Conservation (phyloP, 805 yeast genomes). For the Wickerhamomyces kurtzmanii region DNA sequence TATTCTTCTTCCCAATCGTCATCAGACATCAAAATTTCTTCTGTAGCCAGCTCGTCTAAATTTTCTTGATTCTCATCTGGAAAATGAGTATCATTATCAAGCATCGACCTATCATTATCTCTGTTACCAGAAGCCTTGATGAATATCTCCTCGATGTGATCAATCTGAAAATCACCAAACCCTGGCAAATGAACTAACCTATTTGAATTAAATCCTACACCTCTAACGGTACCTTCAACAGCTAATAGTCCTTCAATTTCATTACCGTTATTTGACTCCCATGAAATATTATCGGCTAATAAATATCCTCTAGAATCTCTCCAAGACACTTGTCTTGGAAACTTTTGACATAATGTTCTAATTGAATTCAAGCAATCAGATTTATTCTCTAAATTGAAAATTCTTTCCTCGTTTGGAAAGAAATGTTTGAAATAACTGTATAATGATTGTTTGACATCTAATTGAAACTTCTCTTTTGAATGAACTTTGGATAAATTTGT, state of each 20-base stretch:
- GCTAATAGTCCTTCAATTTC: conserved; percentile 32
- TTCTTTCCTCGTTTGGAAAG: conserved; percentile 71
- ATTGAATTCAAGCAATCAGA: conserved; percentile 68
- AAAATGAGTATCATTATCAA: conserved; percentile 18
- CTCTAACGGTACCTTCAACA: conserved; percentile 81
- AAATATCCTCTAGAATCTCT: conserved; percentile 88
- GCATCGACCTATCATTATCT: no score
- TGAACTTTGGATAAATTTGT: conserved; percentile 61
- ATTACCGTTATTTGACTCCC: conserved; percentile 22
- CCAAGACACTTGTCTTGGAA: conserved; percentile 83
- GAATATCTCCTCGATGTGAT: conserved; percentile 50
- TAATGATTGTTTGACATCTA: conserved; percentile 56
- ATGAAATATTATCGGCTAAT: conserved; percentile 55
- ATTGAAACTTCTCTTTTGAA: conserved; percentile 68
- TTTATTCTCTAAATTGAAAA: conserved; percentile 57
- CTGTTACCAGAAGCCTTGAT: conserved; percentile 18
- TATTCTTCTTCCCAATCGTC: conserved; percentile 25
- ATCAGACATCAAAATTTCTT: conserved; percentile 37
- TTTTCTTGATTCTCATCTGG: conserved; percentile 39
- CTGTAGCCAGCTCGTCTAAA: conserved; percentile 51
- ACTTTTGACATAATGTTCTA: conserved; percentile 73
- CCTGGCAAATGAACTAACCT: conserved; percentile 82
- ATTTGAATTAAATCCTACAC: conserved; percentile 71
- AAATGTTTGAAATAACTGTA: conserved; percentile 62
- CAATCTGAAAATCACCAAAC: conserved; percentile 78